Evolutionary conservation across 2,329 filamentous ascomycete species (phyloP), one percentile per base, ranked within the genome.

Genomic region (Pseudogymnoascus sp.): DNA sequence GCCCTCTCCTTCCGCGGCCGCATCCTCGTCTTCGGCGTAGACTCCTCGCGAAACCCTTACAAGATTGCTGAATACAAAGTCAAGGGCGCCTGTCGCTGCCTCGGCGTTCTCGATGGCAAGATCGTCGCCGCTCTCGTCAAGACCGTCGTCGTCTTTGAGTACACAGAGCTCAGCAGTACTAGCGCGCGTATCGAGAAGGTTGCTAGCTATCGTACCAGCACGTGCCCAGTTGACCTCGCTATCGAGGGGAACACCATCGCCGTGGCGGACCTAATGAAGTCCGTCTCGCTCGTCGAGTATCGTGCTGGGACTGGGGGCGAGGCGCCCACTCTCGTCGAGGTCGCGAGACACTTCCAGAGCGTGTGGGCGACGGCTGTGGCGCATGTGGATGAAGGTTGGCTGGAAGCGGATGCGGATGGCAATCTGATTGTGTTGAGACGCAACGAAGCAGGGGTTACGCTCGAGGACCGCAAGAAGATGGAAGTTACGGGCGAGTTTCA

Each of bases 261-360:
- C 0, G 86, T 97, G 8, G 90, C 88, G 0, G 95, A 99, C 72
- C 78, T 99, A 53, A 97, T 96, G 90, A 97, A 97, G 76, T 96
- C 91, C 1, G 80, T 96, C 24, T 87, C 89, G 1, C 78, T 97
- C 5, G 79, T 97, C 7, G 81, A 95, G 71, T 95, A 88, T 71
- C 78, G 81, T 0, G 81, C 81, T 2, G 82, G 85, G 1, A 74
- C 80, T 21, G 76, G 83, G 2, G 84, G 82, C 0, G 75, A 82
- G n/a, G 76, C 81, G 10, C 83, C 87, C 62, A 83, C 80, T 61
- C 80, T 97, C 6, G 79, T 80, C 0, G 91, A 96, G 77, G 80
- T 89, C 2, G 89, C 89, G 3, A 83, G 93, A 19, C 91, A 97
- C 72, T 91, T 88, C 69, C 86, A 93, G 70, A 87, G 89, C 0